These are phyloP conservation scores for Yarrowia deformans DNA, from an alignment of 805 yeast species.

Conservation along the genomic window DNA sequence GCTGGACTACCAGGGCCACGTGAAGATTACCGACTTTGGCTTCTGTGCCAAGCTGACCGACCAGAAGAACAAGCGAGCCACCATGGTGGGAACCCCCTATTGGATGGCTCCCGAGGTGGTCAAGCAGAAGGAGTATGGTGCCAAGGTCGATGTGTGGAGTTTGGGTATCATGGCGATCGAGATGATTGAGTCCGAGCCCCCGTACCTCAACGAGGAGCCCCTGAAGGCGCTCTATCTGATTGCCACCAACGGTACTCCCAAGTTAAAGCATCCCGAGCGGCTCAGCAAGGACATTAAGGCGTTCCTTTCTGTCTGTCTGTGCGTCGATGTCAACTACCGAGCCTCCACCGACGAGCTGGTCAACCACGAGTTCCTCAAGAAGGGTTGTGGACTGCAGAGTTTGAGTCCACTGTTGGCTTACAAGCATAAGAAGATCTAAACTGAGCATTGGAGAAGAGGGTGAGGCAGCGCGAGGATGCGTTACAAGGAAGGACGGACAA, in stretches of 20 bases:
- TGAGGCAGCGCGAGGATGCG: too few species aligned
- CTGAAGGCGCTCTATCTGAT: slow-evolving; percentile 76
- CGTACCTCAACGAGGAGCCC: slow-evolving; percentile 81
- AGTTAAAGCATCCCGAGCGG: slow-evolving; percentile 70
- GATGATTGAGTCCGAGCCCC: slow-evolving; percentile 88
- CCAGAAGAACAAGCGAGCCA: slow-evolving; percentile 73
- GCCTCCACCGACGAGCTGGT: slow-evolving; percentile 89
- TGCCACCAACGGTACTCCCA: slow-evolving; percentile 83
- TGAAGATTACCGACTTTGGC: slow-evolving; percentile 93
- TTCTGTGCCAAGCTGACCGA: slow-evolving; percentile 84
- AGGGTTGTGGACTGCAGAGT: slow-evolving; percentile 29
- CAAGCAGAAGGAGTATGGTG: slow-evolving; percentile 78
- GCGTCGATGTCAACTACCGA: slow-evolving; percentile 91
- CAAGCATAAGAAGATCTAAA: slow-evolving; percentile 35
- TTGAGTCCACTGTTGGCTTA: slow-evolving; percentile 35
- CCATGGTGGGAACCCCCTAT: slow-evolving; percentile 89
- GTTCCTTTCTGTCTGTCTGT: slow-evolving; percentile 86
- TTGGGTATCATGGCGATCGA: slow-evolving; percentile 86
- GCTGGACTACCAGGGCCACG: slow-evolving; percentile 79
- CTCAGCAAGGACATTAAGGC: slow-evolving; percentile 79
- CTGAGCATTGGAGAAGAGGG: not conserved
- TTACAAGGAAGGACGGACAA: too few species aligned
- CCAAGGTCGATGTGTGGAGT: slow-evolving; percentile 84
- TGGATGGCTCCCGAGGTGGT: slow-evolving; percentile 94
- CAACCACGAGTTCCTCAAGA: slow-evolving; percentile 65